A percentile compares a stretch with the other conserved stretches of the same genome.
Conservation (phyloP, 805 yeast species). For the Kazachstania africana region DNA sequence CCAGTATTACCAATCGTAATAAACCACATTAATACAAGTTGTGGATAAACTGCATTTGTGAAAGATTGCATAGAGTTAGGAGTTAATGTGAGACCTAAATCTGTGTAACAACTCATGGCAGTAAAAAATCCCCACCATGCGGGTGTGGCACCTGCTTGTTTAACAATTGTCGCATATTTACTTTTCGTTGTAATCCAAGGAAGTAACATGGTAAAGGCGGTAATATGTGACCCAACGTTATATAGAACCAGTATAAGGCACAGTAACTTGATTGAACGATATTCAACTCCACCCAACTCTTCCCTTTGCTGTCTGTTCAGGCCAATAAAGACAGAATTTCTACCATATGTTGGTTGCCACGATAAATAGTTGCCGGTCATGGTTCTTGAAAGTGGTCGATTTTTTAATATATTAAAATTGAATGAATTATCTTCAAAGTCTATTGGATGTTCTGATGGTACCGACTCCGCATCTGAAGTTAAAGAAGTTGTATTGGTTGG, state of each 20-base stretch:
- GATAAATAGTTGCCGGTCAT: constrained; percentile 47
- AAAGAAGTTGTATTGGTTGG: neutral
- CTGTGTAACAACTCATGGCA: constrained; percentile 65
- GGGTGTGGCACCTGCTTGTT: constrained; percentile 49
- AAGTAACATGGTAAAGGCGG: constrained; percentile 39
- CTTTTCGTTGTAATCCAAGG: constrained; percentile 44
- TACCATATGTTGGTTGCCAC: constrained; percentile 84
- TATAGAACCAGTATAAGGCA: constrained; percentile 51
- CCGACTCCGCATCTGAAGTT: neutral
- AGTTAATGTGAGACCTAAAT: constrained; percentile 70
- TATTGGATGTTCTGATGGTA: neutral
- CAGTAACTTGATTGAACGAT: constrained; percentile 70
- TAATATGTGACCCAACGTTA: constrained; percentile 60
- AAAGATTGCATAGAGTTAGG: constrained; percentile 68
- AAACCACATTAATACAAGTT: constrained; percentile 52
- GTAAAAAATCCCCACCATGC: constrained; percentile 92
- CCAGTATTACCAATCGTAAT: constrained; percentile 90
- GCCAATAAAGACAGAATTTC: constrained; percentile 83
- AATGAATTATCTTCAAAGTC: too few species aligned
- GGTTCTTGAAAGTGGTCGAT: neutral
- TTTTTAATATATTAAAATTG: too few species aligned
- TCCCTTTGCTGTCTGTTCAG: constrained; percentile 74
- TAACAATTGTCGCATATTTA: constrained; percentile 33
- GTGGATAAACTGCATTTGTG: constrained; percentile 47
- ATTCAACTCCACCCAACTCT: constrained; percentile 94